These are phyloP conservation scores for Lippia alba DNA, from an alignment of 305 asterid species.

Conservation along the genomic window DNA sequence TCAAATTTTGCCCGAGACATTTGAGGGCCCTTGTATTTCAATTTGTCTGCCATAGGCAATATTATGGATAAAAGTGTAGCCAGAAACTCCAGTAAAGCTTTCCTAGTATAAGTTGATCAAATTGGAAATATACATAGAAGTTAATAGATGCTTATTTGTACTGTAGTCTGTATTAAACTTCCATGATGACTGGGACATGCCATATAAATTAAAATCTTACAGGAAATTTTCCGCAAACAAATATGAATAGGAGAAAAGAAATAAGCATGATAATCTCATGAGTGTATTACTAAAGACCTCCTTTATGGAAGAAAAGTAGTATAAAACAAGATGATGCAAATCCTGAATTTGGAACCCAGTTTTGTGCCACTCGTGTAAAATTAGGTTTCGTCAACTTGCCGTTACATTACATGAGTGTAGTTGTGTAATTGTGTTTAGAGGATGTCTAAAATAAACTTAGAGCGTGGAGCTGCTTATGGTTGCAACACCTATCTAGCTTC, in stretches of 20 bases:
- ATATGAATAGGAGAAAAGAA: neutral
- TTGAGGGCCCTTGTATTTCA: neutral
- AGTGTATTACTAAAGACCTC: neutral
- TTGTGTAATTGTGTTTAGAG: neutral
- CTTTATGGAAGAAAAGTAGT: no score
- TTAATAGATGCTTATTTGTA: neutral
- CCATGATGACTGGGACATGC: neutral
- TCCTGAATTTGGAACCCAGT: no score
- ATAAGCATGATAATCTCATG: neutral
- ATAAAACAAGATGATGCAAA: no score
- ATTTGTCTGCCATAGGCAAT: neutral
- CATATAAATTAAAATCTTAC: neutral
- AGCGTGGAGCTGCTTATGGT: constrained; percentile 15
- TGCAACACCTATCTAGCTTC: neutral
- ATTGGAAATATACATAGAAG: neutral
- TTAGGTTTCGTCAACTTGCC: constrained; percentile 4
- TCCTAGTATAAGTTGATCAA: neutral
- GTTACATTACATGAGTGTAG: neutral
- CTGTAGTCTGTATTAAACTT: neutral
- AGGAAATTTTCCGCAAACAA: neutral
- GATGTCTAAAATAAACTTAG: constrained; percentile 17
- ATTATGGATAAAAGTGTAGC: neutral
- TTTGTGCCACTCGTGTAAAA: neutral
- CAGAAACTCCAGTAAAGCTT: constrained; percentile 1
- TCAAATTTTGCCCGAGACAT: neutral